Evolutionary conservation across 106 monocot species (phyloP), one percentile per base, ranked within the genome.

Genomic region (Dioscorea alata): DNA sequence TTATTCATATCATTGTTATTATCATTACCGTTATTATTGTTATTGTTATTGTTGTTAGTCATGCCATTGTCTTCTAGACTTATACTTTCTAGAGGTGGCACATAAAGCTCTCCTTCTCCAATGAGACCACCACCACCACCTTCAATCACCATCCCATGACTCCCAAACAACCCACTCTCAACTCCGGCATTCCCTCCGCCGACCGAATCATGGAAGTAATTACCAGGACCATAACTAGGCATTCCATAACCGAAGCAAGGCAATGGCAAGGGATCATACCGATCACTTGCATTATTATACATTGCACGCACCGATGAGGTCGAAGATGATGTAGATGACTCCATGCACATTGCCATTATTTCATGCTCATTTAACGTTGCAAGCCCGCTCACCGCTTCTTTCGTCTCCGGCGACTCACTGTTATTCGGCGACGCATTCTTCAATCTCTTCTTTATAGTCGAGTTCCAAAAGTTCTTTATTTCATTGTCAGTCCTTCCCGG

Each of bases 381-480:
- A 23, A 68, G 14, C 0, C 51, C 53, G 15, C 19, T 31, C 0
- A 23, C 56, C 13, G 57, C n/a, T 48, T 72, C 78, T 34, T 64
- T 71, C 33, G 60, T 60, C 48, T 67, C 75, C 22, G 59, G 68
- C 7, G 57, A 60, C 24, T 65, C 57, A 16, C 65, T 66, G 19
- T 28, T 19, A 18, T 54, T 49, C 31, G 51, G 35, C 4, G 72
- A 20, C 2, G 81, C 64, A 34, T 74, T 81, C 79, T 88, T 92
- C 33, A 89, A 75, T 76, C 86, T 81, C 71, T 93, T 93, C 69
- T 93, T 93, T 63, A 93, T 86, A 13, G 93, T 93, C n/a, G 93
- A 93, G 69, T 93, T 93, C 93, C 93, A 93, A 49, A 89, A 93
- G 81, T 93, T 93, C 86, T 93, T 93, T 35, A 93, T 89, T 69